Base-by-base conservation (phyloP, 805 yeast genomes). In the Starmerella sp. region DNA sequence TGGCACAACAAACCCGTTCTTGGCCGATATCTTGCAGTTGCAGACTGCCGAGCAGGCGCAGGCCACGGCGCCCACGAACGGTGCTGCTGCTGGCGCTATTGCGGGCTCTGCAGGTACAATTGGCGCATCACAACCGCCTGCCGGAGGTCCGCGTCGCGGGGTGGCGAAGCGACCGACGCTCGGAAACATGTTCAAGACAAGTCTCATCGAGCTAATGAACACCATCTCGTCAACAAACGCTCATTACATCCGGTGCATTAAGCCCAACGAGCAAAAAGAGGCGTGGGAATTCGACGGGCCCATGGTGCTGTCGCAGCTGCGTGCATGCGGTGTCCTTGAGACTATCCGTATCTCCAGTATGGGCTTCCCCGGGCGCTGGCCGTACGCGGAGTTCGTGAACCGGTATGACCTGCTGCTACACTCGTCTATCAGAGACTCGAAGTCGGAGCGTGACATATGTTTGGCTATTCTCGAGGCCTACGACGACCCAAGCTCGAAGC, bases 311-410 rank as follows among this genome's bases (percentile, higher is more conserved):
- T 84, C 95, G 6, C 98, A 91, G 71, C 77, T 91, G 59, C 80
- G 98, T 68, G 98, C 98, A 6, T 91, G 98, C 76, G 98, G 98
- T 84, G 97, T 91, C 48, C 75, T 91, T 62, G 98, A 93, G 69
- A 93, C 98, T 1, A 91, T 91, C 66, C 77, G 96, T 65, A 91
- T 91, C 48, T 90, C 97, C 1, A 90, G 97, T 73, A 97, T 96
- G 51, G 98, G 98, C 42, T 91, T 90, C 77, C 98, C 98, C 15
- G 84, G 96, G 0, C 78, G 97, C 67, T 88, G 96, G 89, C 81
- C 95, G 2, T 93, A 88, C 67, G 89, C 83, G 52, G 97, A 93
- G 67, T 91, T 91, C 74, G 95, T 89, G 17, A 79, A 82, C 59
- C 80, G 96, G 65, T 91, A 89, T 68, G 91, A 88, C 66, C 82